Conservation (phyloP, 805 yeast species). For the Zygoascus ofunaensis region DNA sequence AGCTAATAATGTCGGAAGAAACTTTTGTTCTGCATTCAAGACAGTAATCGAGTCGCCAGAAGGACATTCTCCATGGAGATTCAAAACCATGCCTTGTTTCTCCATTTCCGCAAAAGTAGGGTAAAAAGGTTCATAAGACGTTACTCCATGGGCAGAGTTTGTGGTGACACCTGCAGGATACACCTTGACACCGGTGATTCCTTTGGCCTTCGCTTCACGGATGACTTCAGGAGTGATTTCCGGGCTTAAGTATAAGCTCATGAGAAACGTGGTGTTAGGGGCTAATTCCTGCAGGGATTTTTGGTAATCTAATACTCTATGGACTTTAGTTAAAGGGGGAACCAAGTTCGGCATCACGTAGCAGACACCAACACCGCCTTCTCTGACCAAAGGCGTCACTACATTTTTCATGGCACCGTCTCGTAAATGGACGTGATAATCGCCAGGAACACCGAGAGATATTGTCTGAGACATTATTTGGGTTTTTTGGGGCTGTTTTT, state of each 20-base stretch:
- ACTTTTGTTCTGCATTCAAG: constrained; percentile 86
- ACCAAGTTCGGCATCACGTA: constrained; percentile 94
- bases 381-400: constrained; percentile 79
- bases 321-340: constrained; percentile 81
- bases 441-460: constrained; percentile 36
- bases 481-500: no score
- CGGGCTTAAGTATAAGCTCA: constrained; percentile 78
- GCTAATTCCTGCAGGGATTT: constrained; percentile 50
- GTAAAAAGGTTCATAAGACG: constrained; percentile 80
- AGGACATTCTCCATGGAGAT: constrained; percentile 95
- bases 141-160: constrained; percentile 82
- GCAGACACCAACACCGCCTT: constrained; percentile 87
- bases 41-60: constrained; percentile 71
- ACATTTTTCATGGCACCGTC: constrained; percentile 90
- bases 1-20: constrained; percentile 77
- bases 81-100: constrained; percentile 63
- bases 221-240: constrained; percentile 81
- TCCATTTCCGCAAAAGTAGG: constrained; percentile 88
- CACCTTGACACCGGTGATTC: constrained; percentile 83
- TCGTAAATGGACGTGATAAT: constrained; percentile 92
- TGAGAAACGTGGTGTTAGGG: constrained; percentile 78
- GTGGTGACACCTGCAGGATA: constrained; percentile 99
- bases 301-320: constrained; percentile 64
- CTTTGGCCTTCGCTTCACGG: constrained; percentile 60
- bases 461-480: neutral